Evolutionary conservation across 257 asterid species (phyloP), one percentile per base, ranked within the genome.

Genomic region (Solanum pinnatisectum): DNA sequence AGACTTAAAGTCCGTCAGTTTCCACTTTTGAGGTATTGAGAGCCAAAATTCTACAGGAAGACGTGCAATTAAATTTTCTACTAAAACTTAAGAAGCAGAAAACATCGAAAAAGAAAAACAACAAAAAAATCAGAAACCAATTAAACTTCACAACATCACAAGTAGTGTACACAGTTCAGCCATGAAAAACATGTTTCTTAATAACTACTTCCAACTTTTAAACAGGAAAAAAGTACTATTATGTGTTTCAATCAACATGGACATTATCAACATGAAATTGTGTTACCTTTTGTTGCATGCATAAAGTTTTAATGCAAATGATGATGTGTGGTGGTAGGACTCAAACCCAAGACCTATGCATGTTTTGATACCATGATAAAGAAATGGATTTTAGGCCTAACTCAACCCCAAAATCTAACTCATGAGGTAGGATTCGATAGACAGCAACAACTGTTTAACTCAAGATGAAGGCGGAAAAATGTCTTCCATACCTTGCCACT

Each of bases 401-500:
- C 36, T 68, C 76, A 68, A 30, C 37, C 22, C 39, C 6, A 16
- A 71, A 71, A 8, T 1, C n/a, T 71, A 71, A 10, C n/a, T 8
- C 78, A 33, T 33, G 25, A 32, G 25, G 25, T 71, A 71, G 42
- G 15, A 33, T 71, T 30, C 6, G 42, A 46, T 49, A 0, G 3
- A 30, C 68, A 16, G 63, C 18, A 23, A 33, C 37, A 27, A 39
- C 32, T 86, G 88, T 40, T 33, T 42, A 86, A 30, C 42, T 52
- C 44, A 42, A 86, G 32, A 60, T 10, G 14, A 40, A 81, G 30
- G 35, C 13, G 2, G 36, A 46, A 90, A 85, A 82, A 84, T 67
- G 30, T 8, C 14, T 35, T 27, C 78, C 83, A 72, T 94, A 95
- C 99, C 98, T 96, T 96, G 99, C 98, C 99, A 96, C 93, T 96